phyloP scores from a whole-genome alignment of 2,329 filamentous ascomycete genomes.

The Colletotrichum sublineola region DNA sequence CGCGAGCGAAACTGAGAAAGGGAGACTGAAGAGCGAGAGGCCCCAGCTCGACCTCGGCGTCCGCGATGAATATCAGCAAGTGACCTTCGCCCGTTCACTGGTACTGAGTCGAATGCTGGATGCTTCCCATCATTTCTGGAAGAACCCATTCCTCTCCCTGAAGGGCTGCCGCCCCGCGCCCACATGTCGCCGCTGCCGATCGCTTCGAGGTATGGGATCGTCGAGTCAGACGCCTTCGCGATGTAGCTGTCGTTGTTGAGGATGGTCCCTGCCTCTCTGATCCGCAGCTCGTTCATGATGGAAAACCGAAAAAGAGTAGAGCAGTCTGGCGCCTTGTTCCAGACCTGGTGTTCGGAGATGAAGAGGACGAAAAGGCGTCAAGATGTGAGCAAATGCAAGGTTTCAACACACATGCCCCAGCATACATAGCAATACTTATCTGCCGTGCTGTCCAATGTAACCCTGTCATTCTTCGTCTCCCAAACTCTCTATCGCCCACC shows the following conservation, averaged over 20 bases:
- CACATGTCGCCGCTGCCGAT: constrained; percentile 49
- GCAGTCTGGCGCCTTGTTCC: background rate
- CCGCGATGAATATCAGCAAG: constrained; percentile 48
- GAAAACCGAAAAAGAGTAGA: background rate
- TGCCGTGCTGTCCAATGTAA: background rate
- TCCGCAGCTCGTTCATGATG: constrained; percentile 26
- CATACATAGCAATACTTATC: background rate
- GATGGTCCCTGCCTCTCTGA: constrained; percentile 45
- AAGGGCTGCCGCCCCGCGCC: constrained; percentile 47
- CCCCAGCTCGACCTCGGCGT: constrained; percentile 42
- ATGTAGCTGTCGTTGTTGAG: constrained; percentile 49
- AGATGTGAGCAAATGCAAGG: background rate
- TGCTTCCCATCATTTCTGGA: constrained; percentile 43
- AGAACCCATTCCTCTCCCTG: constrained; percentile 45
- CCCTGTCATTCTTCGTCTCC: background rate
- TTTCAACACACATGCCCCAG: background rate
- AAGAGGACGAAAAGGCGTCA: background rate
- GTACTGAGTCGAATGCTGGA: constrained; percentile 47
- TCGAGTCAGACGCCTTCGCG: constrained; percentile 49
- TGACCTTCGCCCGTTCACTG: constrained; percentile 44
- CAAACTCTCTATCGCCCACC: background rate
- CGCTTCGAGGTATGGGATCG: constrained; percentile 47
- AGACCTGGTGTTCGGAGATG: background rate
- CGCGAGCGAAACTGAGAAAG: too few relatives aligned
- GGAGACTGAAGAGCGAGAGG: too few relatives aligned